A percentile compares a stretch with the other conserved stretches of the same genome.
Evolutionary conservation across 495 filamentous ascomycete genomes (phyloP).

Genomic region (Podospora bellae-mahoneyi): DNA sequence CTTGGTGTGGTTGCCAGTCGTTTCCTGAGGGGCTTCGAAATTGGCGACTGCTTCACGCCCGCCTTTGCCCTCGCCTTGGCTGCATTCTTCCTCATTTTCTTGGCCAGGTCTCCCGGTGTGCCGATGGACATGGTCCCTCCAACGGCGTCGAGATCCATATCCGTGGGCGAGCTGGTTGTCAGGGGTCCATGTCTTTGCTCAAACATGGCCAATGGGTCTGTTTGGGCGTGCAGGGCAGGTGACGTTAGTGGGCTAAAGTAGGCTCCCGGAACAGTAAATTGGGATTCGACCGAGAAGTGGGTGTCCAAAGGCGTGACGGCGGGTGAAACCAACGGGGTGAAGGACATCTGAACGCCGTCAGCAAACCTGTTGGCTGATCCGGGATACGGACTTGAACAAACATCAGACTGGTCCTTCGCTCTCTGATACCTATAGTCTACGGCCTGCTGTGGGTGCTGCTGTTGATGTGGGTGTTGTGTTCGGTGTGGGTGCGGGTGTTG

Average conservation of each 20-base stretch:
- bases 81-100: conserved; percentile 47
- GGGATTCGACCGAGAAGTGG: conserved; percentile 71
- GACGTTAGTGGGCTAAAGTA: conserved; percentile 94
- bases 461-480: conserved; percentile 50
- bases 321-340: conserved; percentile 91
- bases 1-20: conserved; percentile 55
- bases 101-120: conserved; percentile 39
- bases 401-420: conserved; percentile 75
- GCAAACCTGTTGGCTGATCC: conserved; percentile 13
- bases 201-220: conserved; percentile 45
- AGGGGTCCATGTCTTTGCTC: conserved; percentile 40
- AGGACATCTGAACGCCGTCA: conserved; percentile 64
- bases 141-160: conserved; percentile 43
- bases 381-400: conserved; percentile 40
- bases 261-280: conserved; percentile 79
- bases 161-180: conserved; percentile 43
- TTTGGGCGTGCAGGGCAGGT: conserved; percentile 82
- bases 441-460: conserved; percentile 55
- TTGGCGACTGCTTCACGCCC: conserved; percentile 74
- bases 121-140: conserved; percentile 33
- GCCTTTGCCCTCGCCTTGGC: conserved; percentile 46
- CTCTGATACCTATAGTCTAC: conserved; percentile 69
- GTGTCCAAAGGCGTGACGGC: conserved; percentile 88
- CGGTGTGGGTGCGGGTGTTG: conserved; percentile 39
- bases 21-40: conserved; percentile 72